Conservation (phyloP, 805 yeast genomes). For the Wickerhamomyces kurtzmanii region DNA sequence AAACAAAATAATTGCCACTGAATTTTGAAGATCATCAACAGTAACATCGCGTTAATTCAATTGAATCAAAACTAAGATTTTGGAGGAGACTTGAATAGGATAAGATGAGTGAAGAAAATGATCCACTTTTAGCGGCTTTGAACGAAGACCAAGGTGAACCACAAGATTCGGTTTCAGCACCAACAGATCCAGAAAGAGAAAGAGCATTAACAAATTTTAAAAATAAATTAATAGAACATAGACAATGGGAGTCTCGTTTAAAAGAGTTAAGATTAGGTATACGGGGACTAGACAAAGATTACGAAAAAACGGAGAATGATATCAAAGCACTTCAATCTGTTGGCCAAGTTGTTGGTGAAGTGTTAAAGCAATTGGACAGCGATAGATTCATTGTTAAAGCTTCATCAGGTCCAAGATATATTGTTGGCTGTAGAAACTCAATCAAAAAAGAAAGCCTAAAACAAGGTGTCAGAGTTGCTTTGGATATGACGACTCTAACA, state of each 20-base stretch:
- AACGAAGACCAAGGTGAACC: conserved; percentile 14
- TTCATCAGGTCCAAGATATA: conserved; percentile 93
- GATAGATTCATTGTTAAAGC: conserved; percentile 95
- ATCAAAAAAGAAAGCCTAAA: conserved; percentile 74
- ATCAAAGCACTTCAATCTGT: conserved; percentile 95
- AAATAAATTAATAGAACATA: conserved; percentile 81
- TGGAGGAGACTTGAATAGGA: background rate
- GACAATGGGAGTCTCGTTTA: conserved; percentile 88
- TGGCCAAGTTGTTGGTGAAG: conserved; percentile 96
- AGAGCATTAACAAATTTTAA: conserved; percentile 72
- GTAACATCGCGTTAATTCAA: background rate
- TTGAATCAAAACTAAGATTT: background rate
- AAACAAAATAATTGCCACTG: conserved; percentile 1
- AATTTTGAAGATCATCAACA: conserved; percentile 1
- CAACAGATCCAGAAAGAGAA: conserved; percentile 62
- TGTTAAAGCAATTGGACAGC: conserved; percentile 87
- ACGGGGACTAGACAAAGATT: conserved; percentile 74
- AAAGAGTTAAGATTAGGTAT: conserved; percentile 77
- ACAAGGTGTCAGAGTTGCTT: conserved; percentile 93
- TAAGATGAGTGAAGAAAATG: conserved; percentile 57
- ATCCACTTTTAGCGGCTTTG: conserved; percentile 69
- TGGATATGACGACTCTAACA: conserved; percentile 95
- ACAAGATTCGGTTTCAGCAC: conserved; percentile 19
- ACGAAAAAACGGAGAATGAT: conserved; percentile 91
- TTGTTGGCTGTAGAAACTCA: conserved; percentile 93